Conservation (phyloP, 2,329 filamentous ascomycete species). For the Didymellaceae sp. region DNA sequence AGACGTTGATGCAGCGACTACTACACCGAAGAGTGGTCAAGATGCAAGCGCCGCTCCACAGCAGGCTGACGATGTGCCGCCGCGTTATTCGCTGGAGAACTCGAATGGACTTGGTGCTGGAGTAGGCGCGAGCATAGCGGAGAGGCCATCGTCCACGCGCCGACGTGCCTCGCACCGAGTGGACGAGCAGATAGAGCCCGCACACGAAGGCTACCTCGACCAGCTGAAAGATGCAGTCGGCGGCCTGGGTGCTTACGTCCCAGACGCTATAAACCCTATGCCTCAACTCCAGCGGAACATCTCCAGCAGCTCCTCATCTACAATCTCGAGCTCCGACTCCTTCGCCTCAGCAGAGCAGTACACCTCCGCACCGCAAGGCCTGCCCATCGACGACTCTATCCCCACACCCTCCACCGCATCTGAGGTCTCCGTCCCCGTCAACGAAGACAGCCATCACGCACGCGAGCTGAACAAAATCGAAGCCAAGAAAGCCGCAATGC, state of each 20-base stretch:
- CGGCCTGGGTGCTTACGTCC: constrained; percentile 23
- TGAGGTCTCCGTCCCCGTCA: constrained; percentile 29
- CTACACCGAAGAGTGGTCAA: neutral
- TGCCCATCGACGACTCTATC: constrained; percentile 32
- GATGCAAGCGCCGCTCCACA: constrained; percentile 32
- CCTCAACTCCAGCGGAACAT: constrained; percentile 27
- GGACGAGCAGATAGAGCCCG: constrained; percentile 13
- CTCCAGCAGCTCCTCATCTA: constrained; percentile 36
- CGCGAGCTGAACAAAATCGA: constrained; percentile 69
- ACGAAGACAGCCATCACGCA: constrained; percentile 40
- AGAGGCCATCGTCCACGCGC: constrained; percentile 31
- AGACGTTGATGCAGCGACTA: constrained; percentile 50
- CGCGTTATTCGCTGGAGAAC: constrained; percentile 36
- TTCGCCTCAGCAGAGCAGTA: constrained; percentile 55
- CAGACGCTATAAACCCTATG: constrained; percentile 31
- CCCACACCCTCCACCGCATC: constrained; percentile 37
- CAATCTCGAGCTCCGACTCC: constrained; percentile 38
- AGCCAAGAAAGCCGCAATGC: constrained; percentile 62
- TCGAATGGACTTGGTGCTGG: constrained; percentile 47
- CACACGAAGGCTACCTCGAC: constrained; percentile 21
- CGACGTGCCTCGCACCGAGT: constrained; percentile 30
- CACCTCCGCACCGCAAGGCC: constrained; percentile 43
- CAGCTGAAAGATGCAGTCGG: constrained; percentile 21
- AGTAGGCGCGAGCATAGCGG: constrained; percentile 47
- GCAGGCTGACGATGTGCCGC: constrained; percentile 25